phyloP scores from a whole-genome alignment of 2,329 filamentous ascomycete species.

The Xylaria multiplex region DNA sequence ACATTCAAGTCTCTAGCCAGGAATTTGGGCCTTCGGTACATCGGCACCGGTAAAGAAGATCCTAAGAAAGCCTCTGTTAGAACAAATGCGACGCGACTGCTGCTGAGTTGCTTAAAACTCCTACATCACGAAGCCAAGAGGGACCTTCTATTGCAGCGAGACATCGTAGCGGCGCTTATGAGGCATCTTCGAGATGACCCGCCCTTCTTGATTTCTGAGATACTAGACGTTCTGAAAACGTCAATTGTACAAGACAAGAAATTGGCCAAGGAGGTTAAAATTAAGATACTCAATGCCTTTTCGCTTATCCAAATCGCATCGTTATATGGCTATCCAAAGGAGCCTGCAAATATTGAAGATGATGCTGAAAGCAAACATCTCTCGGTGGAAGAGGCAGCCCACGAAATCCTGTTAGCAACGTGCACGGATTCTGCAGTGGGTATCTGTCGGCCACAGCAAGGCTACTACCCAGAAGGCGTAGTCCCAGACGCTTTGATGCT shows the following conservation, averaged over 20 bases:
- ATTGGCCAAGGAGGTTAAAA: slow-evolving; percentile 78
- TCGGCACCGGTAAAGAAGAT: slow-evolving; percentile 70
- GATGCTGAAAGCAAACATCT: slow-evolving; percentile 53
- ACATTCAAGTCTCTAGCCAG: slow-evolving; percentile 83
- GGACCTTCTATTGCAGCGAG: slow-evolving; percentile 82
- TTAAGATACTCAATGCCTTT: slow-evolving; percentile 77
- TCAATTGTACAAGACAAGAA: slow-evolving; percentile 79
- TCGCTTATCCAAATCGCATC: slow-evolving; percentile 77
- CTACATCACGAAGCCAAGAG: slow-evolving; percentile 80
- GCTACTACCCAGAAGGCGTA: slow-evolving; percentile 82
- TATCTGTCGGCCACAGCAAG: slow-evolving; percentile 77
- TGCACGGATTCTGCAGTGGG: slow-evolving; percentile 81
- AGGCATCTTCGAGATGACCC: slow-evolving; percentile 82
- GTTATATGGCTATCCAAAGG: slow-evolving; percentile 72
- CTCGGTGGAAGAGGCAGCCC: slow-evolving; percentile 73
- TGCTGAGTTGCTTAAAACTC: slow-evolving; percentile 81
- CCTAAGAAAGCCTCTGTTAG: slow-evolving; percentile 79
- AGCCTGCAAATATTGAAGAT: slow-evolving; percentile 47
- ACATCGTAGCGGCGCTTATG: slow-evolving; percentile 75
- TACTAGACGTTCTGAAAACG: slow-evolving; percentile 75
- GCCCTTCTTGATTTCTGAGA: slow-evolving; percentile 77
- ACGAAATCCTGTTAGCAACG: slow-evolving; percentile 77
- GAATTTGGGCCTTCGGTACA: slow-evolving; percentile 77
- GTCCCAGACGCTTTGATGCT: slow-evolving; percentile 61
- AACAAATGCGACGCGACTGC: slow-evolving; percentile 82